phyloP scores from a whole-genome alignment of 805 yeast genomes.

The Candida palmyrensis region DNA sequence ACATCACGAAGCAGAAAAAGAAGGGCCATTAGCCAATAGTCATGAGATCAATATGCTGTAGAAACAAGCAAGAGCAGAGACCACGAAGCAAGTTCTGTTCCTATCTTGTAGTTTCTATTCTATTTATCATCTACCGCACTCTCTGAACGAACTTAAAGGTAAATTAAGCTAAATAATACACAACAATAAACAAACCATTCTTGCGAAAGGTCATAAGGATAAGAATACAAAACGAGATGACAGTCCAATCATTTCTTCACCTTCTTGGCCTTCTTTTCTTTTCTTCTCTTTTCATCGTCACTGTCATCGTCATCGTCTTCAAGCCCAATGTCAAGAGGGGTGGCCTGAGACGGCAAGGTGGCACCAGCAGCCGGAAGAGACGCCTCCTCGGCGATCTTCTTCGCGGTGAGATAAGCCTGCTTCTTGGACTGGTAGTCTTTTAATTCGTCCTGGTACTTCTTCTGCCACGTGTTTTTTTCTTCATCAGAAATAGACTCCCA shows the following conservation, averaged over 20 bases:
- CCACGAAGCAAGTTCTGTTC: too few relatives aligned
- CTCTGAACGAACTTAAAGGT: too few relatives aligned
- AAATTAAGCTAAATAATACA: too few relatives aligned
- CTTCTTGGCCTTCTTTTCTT: conserved; percentile 43
- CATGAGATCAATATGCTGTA: too few relatives aligned
- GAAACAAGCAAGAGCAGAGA: too few relatives aligned
- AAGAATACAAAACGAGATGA: too few relatives aligned
- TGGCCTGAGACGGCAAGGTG: conserved; percentile 12
- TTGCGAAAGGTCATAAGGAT: too few relatives aligned
- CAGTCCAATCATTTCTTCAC: conserved; percentile 20
- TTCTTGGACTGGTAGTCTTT: conserved; percentile 26
- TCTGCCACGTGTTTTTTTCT: conserved; percentile 69
- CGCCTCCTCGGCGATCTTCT: conserved; percentile 10
- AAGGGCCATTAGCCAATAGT: conserved; percentile 66
- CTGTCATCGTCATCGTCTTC: conserved; percentile 18
- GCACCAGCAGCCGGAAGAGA: conserved; percentile 8
- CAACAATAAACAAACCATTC: too few relatives aligned
- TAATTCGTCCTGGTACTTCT: conserved; percentile 46
- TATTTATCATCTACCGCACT: too few relatives aligned
- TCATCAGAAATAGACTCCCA: conserved; percentile 72
- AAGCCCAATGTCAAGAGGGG: conserved; percentile 13
- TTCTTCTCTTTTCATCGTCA: conserved; percentile 42
- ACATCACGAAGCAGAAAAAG: conserved; percentile 86
- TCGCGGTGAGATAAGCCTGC: conserved; percentile 28
- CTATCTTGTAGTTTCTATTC: too few relatives aligned